Percentiles rank a stretch among this genome's conserved stretches.
Evolutionary conservation across 2,329 filamentous ascomycete genomes (phyloP).

Genomic region (Boeremia exigua): DNA sequence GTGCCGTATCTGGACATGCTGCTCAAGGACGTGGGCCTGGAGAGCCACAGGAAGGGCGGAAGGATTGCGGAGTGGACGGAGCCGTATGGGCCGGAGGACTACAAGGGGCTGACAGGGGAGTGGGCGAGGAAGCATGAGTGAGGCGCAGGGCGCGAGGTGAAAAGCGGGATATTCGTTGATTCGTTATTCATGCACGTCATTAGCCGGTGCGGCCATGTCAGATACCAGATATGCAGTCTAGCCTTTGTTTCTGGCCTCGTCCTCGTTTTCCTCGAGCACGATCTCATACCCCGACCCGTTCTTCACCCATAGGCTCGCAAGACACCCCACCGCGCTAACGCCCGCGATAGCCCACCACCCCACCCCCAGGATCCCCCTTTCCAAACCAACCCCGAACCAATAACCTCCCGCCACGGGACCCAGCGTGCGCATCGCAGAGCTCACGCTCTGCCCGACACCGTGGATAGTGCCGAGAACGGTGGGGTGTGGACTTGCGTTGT

Average conservation of each 20-base stretch:
- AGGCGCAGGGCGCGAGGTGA: background rate
- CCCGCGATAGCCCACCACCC: conserved; percentile 62
- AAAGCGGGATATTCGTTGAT: background rate
- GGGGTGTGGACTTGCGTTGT: conserved; percentile 64
- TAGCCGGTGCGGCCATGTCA: background rate
- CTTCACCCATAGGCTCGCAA: conserved; percentile 14
- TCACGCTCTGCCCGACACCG: conserved; percentile 63
- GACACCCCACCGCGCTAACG: conserved; percentile 6
- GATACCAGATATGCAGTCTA: background rate
- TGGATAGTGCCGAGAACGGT: conserved; percentile 64
- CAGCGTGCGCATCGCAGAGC: conserved; percentile 60
- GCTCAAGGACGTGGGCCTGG: conserved; percentile 19
- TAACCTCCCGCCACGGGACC: conserved; percentile 63
- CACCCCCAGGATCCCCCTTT: conserved; percentile 61
- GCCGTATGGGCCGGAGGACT: conserved; percentile 67
- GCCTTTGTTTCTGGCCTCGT: background rate
- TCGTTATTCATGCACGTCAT: background rate
- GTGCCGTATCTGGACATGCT: conserved; percentile 74
- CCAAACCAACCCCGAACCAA: conserved; percentile 60
- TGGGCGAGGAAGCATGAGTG: conserved; percentile 48
- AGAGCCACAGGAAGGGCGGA: conserved; percentile 9
- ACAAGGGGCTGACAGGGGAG: conserved; percentile 60
- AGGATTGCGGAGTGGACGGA: conserved; percentile 25
- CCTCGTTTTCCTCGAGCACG: background rate
- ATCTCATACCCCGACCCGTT: conserved; percentile 4